Percentiles rank a stretch among this genome's conserved stretches.
These are phyloP conservation scores for Boletus eberwhitei DNA, from an alignment of 768 basidiomycete species.

Conservation along the genomic window DNA sequence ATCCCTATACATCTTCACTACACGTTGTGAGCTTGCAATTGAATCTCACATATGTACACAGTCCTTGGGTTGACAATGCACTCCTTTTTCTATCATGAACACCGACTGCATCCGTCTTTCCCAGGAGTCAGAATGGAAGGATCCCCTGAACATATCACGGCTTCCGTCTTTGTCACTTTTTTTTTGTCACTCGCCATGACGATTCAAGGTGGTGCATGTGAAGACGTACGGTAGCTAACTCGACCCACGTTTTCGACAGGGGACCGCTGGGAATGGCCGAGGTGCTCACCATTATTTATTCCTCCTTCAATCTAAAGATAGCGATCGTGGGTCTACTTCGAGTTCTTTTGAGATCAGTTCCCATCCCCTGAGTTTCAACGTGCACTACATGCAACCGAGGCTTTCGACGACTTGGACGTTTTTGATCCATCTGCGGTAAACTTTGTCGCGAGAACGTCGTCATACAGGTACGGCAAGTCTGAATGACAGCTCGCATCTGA, in stretches of 20 bases:
- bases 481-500: neutral
- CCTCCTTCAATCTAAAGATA: conserved; percentile 11
- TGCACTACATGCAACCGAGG: neutral
- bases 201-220: neutral
- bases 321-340: conserved; percentile 4
- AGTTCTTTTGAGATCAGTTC: conserved; percentile 2
- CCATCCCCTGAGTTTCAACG: conserved; percentile 2
- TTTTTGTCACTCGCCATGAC: neutral
- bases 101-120: conserved; percentile 1
- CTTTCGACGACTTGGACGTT: neutral
- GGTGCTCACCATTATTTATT: neutral
- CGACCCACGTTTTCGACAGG: conserved; percentile 7
- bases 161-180: neutral
- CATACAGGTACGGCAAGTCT: neutral
- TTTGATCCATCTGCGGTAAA: neutral
- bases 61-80: neutral
- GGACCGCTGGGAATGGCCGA: conserved; percentile 6
- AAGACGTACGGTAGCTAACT: neutral
- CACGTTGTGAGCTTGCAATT: conserved; percentile 17
- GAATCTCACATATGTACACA: neutral
- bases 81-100: conserved; percentile 3
- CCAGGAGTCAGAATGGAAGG: conserved; percentile 13
- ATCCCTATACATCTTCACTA: conserved; percentile 8
- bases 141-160: conserved; percentile 8
- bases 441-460: neutral